Evolutionary conservation across 176 grass and related monocot species (phyloP).

Genomic region (Triticum dicoccoides): DNA sequence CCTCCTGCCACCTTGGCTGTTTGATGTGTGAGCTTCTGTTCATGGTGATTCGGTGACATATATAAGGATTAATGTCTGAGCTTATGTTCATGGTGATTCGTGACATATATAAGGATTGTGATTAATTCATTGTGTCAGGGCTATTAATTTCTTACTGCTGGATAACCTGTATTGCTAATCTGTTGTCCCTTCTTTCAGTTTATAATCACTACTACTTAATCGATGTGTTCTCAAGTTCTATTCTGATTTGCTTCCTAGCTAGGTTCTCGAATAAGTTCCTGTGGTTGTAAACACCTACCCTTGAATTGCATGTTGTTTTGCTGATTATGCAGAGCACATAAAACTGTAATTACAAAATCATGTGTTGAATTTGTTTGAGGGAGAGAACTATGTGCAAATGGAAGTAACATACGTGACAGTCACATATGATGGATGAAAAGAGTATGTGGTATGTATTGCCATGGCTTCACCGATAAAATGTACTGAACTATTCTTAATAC

Average conservation of each 20-base stretch:
- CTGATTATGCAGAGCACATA: neutral
- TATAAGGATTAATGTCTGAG: too few relatives aligned
- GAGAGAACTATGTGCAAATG: too few relatives aligned
- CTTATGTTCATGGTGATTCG: neutral
- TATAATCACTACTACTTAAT: neutral
- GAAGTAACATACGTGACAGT: too few relatives aligned
- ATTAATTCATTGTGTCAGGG: neutral
- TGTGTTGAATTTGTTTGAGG: too few relatives aligned
- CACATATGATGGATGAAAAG: too few relatives aligned
- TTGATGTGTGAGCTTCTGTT: neutral
- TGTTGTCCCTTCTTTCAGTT: too few relatives aligned
- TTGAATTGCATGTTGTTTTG: too few relatives aligned
- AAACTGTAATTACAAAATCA: neutral
- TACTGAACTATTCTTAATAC: too few relatives aligned
- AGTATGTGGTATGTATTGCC: too few relatives aligned
- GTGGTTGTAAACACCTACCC: neutral
- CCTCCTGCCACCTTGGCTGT: neutral
- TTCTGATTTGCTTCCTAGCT: neutral
- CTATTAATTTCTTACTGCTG: too few relatives aligned
- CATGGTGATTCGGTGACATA: neutral
- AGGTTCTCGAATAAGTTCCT: neutral
- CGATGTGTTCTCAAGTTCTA: neutral
- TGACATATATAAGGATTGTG: neutral
- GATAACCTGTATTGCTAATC: too few relatives aligned
- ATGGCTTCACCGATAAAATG: too few relatives aligned